Conservation (phyloP, 257 asterid species). For the Asclepias syriaca region DNA sequence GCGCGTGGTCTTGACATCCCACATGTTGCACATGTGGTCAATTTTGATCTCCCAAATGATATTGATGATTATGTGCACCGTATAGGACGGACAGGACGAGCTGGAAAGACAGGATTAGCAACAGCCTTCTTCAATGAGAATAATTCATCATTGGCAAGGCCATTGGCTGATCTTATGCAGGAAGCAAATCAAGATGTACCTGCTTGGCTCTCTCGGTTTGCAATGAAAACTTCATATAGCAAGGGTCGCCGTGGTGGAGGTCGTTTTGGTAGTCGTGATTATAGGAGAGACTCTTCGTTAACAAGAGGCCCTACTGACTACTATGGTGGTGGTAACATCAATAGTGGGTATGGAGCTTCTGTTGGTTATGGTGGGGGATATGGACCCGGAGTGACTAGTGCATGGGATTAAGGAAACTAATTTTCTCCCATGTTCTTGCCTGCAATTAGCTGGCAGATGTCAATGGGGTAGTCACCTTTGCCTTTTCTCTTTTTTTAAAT, state of each 20-base stretch:
- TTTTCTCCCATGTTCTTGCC: constrained; percentile 1
- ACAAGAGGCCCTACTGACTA: constrained; percentile 51
- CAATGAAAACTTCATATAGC: constrained; percentile 53
- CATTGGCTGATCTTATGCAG: constrained; percentile 82
- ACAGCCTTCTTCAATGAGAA: constrained; percentile 89
- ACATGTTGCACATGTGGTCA: constrained; percentile 87
- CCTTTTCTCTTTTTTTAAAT: constrained; percentile 1
- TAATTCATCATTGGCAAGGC: constrained; percentile 63
- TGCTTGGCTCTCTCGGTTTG: constrained; percentile 81
- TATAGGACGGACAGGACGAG: constrained; percentile 93
- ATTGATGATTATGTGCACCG: constrained; percentile 96
- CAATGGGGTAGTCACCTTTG: constrained; percentile 12
- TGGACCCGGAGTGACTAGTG: constrained; percentile 62
- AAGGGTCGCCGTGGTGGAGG: constrained; percentile 69
- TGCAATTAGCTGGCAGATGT: constrained; percentile 15
- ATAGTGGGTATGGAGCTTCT: constrained; percentile 25
- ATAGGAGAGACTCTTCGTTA: constrained; percentile 50
- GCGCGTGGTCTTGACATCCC: constrained; percentile 99
- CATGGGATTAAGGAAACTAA: constrained; percentile 56
- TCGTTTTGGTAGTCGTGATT: constrained; percentile 80
- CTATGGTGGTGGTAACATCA: constrained; percentile 40
- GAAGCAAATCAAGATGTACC: constrained; percentile 97
- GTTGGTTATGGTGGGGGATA: constrained; percentile 51
- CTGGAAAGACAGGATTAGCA: constrained; percentile 85
- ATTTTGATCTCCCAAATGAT: constrained; percentile 91